Evolutionary conservation across 139 green algal genomes (phyloP).

Genomic region (Picochlorum sp.): DNA sequence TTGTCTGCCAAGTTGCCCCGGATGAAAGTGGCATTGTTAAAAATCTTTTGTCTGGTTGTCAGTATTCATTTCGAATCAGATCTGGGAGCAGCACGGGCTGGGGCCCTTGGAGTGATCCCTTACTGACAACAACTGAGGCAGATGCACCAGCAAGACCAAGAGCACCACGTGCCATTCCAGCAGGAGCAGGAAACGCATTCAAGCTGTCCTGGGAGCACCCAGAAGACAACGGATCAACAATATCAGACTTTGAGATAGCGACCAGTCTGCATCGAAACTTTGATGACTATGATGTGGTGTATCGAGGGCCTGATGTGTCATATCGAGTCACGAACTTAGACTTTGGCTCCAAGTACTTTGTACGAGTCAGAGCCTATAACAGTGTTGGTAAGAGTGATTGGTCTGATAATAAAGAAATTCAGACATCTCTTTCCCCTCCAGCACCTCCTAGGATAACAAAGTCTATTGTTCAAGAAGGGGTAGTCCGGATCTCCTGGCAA

Average conservation of each 20-base stretch:
- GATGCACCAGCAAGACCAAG: too few relatives aligned
- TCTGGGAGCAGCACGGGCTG: not conserved
- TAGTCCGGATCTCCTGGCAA: slow-evolving; percentile 18
- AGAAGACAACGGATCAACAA: not conserved
- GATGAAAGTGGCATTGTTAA: not conserved
- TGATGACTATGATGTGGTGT: too few relatives aligned
- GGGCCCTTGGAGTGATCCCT: not conserved
- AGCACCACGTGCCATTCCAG: too few relatives aligned
- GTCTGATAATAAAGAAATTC: slow-evolving; percentile 11
- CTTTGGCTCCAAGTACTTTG: slow-evolving; percentile 32
- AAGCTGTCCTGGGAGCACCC: too few relatives aligned
- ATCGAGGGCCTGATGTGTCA: too few relatives aligned
- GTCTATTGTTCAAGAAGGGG: not conserved
- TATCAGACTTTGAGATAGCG: not conserved
- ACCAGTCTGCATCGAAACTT: slow-evolving; percentile 10
- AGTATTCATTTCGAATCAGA: not conserved
- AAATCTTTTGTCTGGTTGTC: not conserved
- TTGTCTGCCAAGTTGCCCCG: not conserved
- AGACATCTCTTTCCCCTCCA: slow-evolving; percentile 20
- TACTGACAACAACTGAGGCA: too few relatives aligned
- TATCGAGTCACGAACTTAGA: slow-evolving; percentile 18
- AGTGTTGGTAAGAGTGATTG: slow-evolving; percentile 31
- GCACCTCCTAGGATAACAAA: slow-evolving; percentile 17
- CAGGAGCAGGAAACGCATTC: too few relatives aligned
- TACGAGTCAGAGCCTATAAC: slow-evolving; percentile 42